Conservation (phyloP, 169 alveolate species). For the Plasmodium sp. region DNA sequence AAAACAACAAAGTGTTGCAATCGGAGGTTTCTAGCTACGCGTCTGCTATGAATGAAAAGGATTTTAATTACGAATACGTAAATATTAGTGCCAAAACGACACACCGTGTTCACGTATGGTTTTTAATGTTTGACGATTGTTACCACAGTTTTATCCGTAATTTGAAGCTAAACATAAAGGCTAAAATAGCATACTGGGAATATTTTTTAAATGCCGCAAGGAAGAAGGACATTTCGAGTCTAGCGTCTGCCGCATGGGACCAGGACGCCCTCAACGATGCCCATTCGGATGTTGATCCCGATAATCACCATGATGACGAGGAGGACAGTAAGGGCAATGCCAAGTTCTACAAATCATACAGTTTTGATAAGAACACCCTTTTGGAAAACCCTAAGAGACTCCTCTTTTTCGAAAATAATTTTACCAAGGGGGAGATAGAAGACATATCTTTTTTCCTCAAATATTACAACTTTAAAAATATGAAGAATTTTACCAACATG, state of each 20-base stretch:
- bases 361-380: constrained; percentile 60
- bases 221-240: constrained; percentile 13
- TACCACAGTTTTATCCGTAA: constrained; percentile 45
- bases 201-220: constrained; percentile 37
- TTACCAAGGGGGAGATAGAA: constrained; percentile 45
- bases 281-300: not conserved
- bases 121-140: constrained; percentile 65
- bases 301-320: not conserved
- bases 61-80: constrained; percentile 28
- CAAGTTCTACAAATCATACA: constrained; percentile 17
- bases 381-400: constrained; percentile 66
- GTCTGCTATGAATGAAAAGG: constrained; percentile 11
- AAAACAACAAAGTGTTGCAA: constrained; percentile 41
- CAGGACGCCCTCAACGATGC: not conserved
- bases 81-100: constrained; percentile 59
- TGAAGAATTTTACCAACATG: constrained; percentile 63
- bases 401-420: constrained; percentile 42
- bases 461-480: constrained; percentile 45
- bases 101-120: constrained; percentile 72
- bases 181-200: constrained; percentile 72
- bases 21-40: constrained; percentile 24
- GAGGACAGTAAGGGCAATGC: not conserved
- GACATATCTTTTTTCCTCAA: constrained; percentile 57
- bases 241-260: not conserved
- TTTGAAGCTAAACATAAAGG: constrained; percentile 58